These are phyloP conservation scores for Cyclocybe cylindracea DNA, from an alignment of 768 basidiomycete species.

Conservation along the genomic window DNA sequence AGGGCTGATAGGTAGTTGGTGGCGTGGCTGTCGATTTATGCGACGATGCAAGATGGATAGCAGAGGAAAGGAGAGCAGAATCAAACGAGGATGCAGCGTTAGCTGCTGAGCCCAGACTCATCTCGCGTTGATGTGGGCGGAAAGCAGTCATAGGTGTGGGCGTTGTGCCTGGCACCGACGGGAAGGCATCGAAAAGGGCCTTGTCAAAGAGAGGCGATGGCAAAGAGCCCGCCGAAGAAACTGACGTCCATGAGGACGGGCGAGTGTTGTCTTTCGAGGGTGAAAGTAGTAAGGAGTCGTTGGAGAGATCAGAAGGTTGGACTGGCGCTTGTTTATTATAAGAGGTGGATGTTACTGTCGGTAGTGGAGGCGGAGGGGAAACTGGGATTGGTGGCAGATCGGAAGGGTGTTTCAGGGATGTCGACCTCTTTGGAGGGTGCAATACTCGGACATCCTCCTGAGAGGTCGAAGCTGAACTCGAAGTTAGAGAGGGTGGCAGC, in stretches of 20 bases:
- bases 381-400: conserved; percentile 19
- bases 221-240: conserved; percentile 38
- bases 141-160: conserved; percentile 23
- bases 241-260: conserved; percentile 50
- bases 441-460: conserved; percentile 12
- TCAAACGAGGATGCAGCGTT: conserved; percentile 31
- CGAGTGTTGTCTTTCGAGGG: conserved; percentile 19
- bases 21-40: conserved; percentile 11
- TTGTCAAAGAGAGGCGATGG: conserved; percentile 55
- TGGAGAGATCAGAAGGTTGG: conserved; percentile 8
- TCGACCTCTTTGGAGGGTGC: conserved; percentile 20
- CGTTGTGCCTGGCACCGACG: conserved; percentile 59
- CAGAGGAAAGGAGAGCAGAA: conserved; percentile 47
- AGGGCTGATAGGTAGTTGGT: background rate
- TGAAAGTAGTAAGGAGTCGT: conserved; percentile 13
- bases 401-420: conserved; percentile 21
- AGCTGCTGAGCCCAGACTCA: conserved; percentile 8
- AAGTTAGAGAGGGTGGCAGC: conserved; percentile 9
- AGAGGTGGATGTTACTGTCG: conserved; percentile 11
- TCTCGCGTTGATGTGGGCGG: conserved; percentile 3
- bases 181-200: conserved; percentile 71
- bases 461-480: conserved; percentile 13
- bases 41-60: conserved; percentile 39
- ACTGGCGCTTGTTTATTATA: conserved; percentile 7
- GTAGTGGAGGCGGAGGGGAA: conserved; percentile 17